phyloP scores from a whole-genome alignment of 345 rosid species.

The Alliaria petiolata region DNA sequence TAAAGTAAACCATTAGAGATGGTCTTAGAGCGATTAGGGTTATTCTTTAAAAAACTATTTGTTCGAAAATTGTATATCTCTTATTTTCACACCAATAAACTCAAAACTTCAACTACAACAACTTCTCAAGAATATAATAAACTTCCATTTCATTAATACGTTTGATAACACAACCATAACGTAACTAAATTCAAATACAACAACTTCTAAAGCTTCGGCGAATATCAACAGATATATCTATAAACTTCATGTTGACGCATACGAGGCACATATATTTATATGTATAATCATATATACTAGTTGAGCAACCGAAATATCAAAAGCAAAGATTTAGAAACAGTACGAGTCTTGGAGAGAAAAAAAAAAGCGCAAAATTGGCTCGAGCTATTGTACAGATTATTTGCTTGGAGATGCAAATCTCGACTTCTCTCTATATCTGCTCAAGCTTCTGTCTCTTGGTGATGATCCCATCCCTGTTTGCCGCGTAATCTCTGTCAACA shows the following conservation, averaged over 20 bases:
- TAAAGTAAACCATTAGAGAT: too few species aligned
- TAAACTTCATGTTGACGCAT: neutral
- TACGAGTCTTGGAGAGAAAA: neutral
- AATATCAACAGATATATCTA: too few species aligned
- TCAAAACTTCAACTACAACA: too few species aligned
- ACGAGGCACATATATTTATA: neutral
- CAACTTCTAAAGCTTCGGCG: too few species aligned
- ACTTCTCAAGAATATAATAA: too few species aligned
- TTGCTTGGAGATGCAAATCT: conserved; percentile 90
- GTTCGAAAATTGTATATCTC: too few species aligned
- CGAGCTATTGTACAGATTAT: conserved; percentile 36
- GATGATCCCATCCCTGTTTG: conserved; percentile 69
- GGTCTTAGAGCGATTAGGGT: too few species aligned
- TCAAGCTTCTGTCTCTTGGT: conserved; percentile 65
- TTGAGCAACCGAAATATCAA: conserved; percentile 3
- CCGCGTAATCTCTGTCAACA: conserved; percentile 69
- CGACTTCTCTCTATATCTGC: conserved; percentile 68
- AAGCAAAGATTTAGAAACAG: neutral
- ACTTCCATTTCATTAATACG: too few species aligned
- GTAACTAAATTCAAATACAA: too few species aligned
- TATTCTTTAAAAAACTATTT: too few species aligned
- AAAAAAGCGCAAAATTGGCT: conserved; percentile 11
- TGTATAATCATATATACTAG: conserved; percentile 18
- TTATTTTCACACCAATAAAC: too few species aligned
- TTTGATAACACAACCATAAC: too few species aligned